Evolutionary conservation across 2,329 filamentous ascomycete genomes (phyloP).

Genomic region (Colletotrichum graminicola): DNA sequence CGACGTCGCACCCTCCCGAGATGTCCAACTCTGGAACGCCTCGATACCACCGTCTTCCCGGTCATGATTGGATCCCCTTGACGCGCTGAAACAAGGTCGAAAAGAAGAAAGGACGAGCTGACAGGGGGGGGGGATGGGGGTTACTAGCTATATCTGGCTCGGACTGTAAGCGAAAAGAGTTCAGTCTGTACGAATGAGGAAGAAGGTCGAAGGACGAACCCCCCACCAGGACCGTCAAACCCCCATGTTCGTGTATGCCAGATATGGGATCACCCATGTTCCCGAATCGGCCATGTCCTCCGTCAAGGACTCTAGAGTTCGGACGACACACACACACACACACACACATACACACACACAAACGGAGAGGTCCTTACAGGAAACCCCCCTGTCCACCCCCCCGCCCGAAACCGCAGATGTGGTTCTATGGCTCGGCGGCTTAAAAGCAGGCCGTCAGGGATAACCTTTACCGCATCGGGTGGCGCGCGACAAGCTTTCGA

Average conservation of each 20-base stretch:
- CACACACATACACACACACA: no score
- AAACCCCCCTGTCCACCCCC: no score
- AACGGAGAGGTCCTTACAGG: no score
- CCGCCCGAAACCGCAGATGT: slow-evolving; percentile 4
- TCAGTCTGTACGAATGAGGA: no score
- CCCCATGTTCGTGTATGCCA: neutral
- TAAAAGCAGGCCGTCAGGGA: slow-evolving; percentile 30
- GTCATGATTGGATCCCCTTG: slow-evolving; percentile 11
- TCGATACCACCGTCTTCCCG: neutral
- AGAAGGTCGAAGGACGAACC: slow-evolving; percentile 11
- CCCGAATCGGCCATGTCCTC: neutral
- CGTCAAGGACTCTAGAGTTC: neutral
- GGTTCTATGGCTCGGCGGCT: slow-evolving; percentile 17
- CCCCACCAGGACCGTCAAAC: slow-evolving; percentile 12
- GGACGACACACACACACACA: slow-evolving; percentile 16
- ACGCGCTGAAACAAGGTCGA: slow-evolving; percentile 22
- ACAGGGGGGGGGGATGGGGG: no score
- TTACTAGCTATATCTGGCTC: neutral
- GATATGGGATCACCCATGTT: neutral
- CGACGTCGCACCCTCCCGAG: slow-evolving; percentile 28
- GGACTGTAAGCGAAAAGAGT: slow-evolving; percentile 1
- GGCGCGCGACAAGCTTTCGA: slow-evolving; percentile 31
- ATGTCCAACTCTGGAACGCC: slow-evolving; percentile 28
- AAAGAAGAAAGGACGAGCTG: neutral
- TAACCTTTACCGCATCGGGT: slow-evolving; percentile 27